Evolutionary conservation across 352 stramenopile genomes (phyloP).

Genomic region (Blastocystis sp.): DNA sequence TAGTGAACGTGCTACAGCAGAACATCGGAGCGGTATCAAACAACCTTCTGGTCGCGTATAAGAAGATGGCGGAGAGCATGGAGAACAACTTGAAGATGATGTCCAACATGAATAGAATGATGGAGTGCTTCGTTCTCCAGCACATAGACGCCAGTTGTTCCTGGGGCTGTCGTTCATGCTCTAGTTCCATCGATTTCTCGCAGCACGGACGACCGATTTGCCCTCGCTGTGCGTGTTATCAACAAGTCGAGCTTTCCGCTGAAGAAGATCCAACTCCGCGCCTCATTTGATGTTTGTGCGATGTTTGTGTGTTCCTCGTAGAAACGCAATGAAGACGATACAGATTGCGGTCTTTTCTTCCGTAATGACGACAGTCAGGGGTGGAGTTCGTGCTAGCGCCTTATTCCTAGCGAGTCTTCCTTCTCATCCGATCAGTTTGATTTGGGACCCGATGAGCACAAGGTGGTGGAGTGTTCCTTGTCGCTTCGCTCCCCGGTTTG

Average conservation of each 20-base stretch:
- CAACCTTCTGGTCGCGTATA: slow-evolving; percentile 12
- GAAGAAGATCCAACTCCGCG: neutral
- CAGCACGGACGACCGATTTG: neutral
- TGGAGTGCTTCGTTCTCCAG: slow-evolving; percentile 39
- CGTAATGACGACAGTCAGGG: neutral
- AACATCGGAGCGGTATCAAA: slow-evolving; percentile 7
- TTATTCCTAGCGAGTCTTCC: neutral
- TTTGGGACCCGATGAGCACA: neutral
- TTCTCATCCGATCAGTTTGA: slow-evolving; percentile 12
- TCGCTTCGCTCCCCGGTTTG: neutral
- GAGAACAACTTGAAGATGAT: slow-evolving; percentile 18
- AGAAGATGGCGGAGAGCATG: slow-evolving; percentile 39
- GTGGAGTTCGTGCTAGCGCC: neutral
- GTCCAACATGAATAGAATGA: slow-evolving; percentile 61
- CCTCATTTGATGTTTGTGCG: neutral
- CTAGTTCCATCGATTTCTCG: slow-evolving; percentile 20
- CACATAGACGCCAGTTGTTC: slow-evolving; percentile 26
- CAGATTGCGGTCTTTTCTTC: neutral
- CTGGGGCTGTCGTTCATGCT: neutral
- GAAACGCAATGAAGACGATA: neutral
- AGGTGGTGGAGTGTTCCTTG: neutral
- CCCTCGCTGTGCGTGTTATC: neutral
- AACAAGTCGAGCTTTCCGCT: slow-evolving; percentile 10
- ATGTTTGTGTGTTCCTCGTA: neutral
- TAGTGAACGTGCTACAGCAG: neutral